These are phyloP conservation scores for Torulaspora pretoriensis DNA, from an alignment of 1,139 yeast species.

Conservation along the genomic window DNA sequence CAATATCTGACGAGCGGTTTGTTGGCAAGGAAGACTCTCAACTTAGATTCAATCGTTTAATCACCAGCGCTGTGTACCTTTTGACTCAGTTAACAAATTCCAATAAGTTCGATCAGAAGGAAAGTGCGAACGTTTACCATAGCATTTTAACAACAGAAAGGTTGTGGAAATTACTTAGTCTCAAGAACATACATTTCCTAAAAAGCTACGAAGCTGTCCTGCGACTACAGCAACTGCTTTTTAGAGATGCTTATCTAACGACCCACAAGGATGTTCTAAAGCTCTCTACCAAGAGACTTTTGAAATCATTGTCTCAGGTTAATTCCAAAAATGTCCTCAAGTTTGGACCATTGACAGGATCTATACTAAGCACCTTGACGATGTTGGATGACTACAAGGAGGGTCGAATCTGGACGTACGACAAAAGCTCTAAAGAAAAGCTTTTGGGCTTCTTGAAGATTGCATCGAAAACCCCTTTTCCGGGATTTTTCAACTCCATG, in stretches of 20 bases:
- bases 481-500: slow-evolving; percentile 44
- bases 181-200: slow-evolving; percentile 42
- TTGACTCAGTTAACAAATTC: slow-evolving; percentile 42
- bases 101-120: slow-evolving; percentile 18
- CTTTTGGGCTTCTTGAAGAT: slow-evolving; percentile 45
- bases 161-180: slow-evolving; percentile 38
- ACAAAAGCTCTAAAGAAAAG: slow-evolving; percentile 44
- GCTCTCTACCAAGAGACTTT: slow-evolving; percentile 44
- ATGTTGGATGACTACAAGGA: slow-evolving; percentile 41
- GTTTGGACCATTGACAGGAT: slow-evolving; percentile 45
- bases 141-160: slow-evolving; percentile 21
- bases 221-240: slow-evolving; percentile 36
- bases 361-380: slow-evolving; percentile 47
- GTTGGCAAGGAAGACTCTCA: slow-evolving; percentile 62
- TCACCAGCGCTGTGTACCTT: slow-evolving; percentile 51
- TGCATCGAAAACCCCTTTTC: slow-evolving; percentile 52
- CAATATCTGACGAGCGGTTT: slow-evolving; percentile 73
- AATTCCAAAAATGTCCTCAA: slow-evolving; percentile 39
- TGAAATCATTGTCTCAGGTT: slow-evolving; percentile 50
- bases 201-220: slow-evolving; percentile 47
- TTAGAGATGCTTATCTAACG: slow-evolving; percentile 18
- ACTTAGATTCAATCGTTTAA: slow-evolving; percentile 60
- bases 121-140: slow-evolving; percentile 16
- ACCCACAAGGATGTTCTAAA: slow-evolving; percentile 42
- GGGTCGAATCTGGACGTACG: slow-evolving; percentile 50